Evolutionary conservation across 495 filamentous ascomycete species (phyloP), one percentile per base, ranked within the genome.

Genomic region (Ramalina intermedia): DNA sequence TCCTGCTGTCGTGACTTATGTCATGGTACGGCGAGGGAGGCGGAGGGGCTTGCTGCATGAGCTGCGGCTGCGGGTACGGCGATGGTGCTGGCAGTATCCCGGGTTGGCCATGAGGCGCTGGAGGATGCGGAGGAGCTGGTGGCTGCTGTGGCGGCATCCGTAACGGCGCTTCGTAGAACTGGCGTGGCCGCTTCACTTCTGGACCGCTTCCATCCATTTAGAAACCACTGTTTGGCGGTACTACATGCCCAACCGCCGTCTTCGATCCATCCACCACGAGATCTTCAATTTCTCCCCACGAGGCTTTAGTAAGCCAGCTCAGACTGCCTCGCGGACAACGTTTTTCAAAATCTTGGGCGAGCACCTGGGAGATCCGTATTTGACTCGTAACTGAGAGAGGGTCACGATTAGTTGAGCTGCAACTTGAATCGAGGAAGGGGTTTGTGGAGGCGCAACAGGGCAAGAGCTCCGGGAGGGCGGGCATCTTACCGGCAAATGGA

Each of bases 171-270:
- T 52, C 48, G 38, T 59, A 59, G 36, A 53, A 48, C 37, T 54
- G 43, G 45, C 57, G 57, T 27, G 49, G 54, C 47, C 57, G 41
- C 46, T 59, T 59, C 26, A 48, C 44, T 35, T 59, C 57, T 51
- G 57, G 49, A 18, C 50, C 57, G 41, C 41, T 29, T 43, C 50
- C 57, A 29, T 59, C 57, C 57, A 59, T 59, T 47, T 56, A 53
- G 48, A 51, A 48, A 37, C 49, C n/a, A 13, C 1, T 35, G 4
- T 12, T 5, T 37, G 17, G n/a, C n/a, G 17, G 44, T 27, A 4
- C 44, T 37, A 23, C 27, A 27, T 26, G 44, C 44, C 44, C 16
- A 1, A 26, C 11, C 9, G 6, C n/a, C n/a, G 24, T 18, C 26
- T 47, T 35, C 44, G 14, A 35, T 47, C 44, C 44, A 47, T 47